These are phyloP conservation scores for Puccinellia tenuiflora DNA, from an alignment of 176 grass and related monocot species.

Conservation along the genomic window DNA sequence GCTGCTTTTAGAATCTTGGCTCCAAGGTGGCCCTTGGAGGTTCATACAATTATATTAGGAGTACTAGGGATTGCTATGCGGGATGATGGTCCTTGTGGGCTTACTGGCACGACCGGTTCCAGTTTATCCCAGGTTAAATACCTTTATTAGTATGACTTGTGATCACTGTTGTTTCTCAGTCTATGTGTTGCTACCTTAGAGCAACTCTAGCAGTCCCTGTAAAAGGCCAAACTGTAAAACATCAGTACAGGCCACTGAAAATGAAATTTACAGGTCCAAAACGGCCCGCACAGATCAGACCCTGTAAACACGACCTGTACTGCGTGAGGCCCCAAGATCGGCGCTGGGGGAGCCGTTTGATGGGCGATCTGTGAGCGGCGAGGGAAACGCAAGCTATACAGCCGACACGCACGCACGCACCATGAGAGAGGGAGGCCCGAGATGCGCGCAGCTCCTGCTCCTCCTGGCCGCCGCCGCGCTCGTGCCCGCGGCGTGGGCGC, in stretches of 20 bases:
- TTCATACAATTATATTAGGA: not conserved
- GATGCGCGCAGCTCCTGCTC: constrained; percentile 12
- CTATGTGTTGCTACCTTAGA: not conserved
- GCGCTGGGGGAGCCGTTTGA: constrained; percentile 16
- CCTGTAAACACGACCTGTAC: too few species aligned
- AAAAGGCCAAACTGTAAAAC: too few species aligned
- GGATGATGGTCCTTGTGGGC: not conserved
- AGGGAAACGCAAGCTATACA: not conserved
- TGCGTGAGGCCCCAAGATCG: constrained; percentile 33
- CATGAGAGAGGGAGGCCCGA: not conserved
- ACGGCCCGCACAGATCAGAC: too few species aligned
- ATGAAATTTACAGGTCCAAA: too few species aligned
- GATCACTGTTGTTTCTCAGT: not conserved
- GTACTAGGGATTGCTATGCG: not conserved
- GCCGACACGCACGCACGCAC: not conserved
- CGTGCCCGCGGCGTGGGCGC: constrained; percentile 9
- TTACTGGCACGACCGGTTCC: not conserved
- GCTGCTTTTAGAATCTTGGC: not conserved
- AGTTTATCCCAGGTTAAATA: not conserved
- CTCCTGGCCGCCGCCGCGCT: constrained; percentile 16
- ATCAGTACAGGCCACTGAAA: too few species aligned
- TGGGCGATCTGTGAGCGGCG: constrained; percentile 43
- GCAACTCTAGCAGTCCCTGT: too few species aligned
- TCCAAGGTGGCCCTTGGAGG: not conserved
- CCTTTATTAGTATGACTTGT: not conserved